Conservation (phyloP, 2,329 filamentous ascomycete genomes). For the Pseudogymnoascus sp. region DNA sequence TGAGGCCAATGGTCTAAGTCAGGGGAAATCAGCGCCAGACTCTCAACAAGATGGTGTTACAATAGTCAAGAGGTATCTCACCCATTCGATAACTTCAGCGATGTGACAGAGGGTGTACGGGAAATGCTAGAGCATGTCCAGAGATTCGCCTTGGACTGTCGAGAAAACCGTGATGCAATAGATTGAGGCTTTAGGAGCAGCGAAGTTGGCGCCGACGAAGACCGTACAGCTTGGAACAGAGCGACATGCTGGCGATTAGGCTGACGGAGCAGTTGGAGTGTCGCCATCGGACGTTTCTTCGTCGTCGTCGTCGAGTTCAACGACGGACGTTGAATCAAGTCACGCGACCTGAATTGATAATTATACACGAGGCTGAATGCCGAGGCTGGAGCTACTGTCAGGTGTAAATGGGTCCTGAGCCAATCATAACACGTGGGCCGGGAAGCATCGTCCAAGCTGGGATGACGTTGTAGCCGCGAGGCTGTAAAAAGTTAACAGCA, state of each 20-base stretch:
- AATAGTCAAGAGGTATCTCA: neutral
- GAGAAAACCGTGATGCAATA: neutral
- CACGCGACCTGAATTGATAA: conserved; percentile 2
- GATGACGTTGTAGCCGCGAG: conserved; percentile 1
- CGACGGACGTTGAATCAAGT: conserved; percentile 2
- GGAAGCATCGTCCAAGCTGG: neutral
- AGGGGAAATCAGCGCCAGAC: neutral
- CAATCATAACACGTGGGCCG: neutral
- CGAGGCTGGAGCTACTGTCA: neutral
- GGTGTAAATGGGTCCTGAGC: neutral
- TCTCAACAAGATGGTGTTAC: neutral
- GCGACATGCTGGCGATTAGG: conserved; percentile 3
- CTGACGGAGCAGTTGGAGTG: conserved; percentile 8
- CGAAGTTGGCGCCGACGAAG: neutral
- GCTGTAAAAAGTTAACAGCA: conserved; percentile 6
- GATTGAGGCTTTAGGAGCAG: neutral
- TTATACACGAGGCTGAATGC: conserved; percentile 8
- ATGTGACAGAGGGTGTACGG: neutral
- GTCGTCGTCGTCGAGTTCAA: conserved; percentile 3
- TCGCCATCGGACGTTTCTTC: conserved; percentile 2
- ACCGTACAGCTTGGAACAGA: neutral
- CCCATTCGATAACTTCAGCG: neutral
- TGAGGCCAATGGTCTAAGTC: neutral
- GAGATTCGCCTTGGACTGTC: neutral
- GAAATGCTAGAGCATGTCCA: conserved; percentile 5